Base-by-base conservation (phyloP, 768 basidiomycete species). In the Boletus barrowsii region DNA sequence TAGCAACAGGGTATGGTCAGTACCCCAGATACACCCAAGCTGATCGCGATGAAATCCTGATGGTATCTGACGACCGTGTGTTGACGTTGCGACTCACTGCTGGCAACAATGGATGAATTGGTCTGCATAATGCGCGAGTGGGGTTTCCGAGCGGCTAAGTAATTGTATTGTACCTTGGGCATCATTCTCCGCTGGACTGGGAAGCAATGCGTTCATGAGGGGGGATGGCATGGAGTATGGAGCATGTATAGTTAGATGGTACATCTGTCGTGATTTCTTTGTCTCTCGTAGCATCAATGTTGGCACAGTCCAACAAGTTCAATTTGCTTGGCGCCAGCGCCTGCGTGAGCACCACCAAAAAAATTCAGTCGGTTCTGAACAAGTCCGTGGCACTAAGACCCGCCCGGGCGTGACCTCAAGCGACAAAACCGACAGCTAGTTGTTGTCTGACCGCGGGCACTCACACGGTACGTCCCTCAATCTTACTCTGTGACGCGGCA, bases 11-110 rank as follows among this genome's bases (percentile, higher is more conserved):
- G 50, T 78, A 78, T 55, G 73, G 78, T 10, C 74, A 75, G 57
- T 75, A 75, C 52, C 64, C 71, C n/a, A 72, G 76, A 39, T 70
- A 78, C 56, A 74, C 75, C 41, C 80, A 83, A 62, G 74, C 77
- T 11, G 84, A 79, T 13, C 79, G 88, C 26, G 88, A 91, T 55
- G 93, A 97, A 71, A 92, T 97, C 66, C 74, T 96, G 57, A 84
- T 95, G 71, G 88, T 92, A 35, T 92, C 90, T 5, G 94, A 95
- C 61, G 93, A 96, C 71, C 83, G 88, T 33, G 84, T 93, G 55
- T 73, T 93, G 65, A 80, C 85, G 41, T 70, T 93, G 50, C 82
- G 85, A 45, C 74, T 86, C 57, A 71, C 76, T 53, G 67, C 73
- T 15, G 57, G 59, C 35, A 56, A 56, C 26, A 60, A 62, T 36